Evolutionary conservation across 2,329 filamentous ascomycete species (phyloP), one percentile per base, ranked within the genome.

Genomic region (Niveomyces coronatus): DNA sequence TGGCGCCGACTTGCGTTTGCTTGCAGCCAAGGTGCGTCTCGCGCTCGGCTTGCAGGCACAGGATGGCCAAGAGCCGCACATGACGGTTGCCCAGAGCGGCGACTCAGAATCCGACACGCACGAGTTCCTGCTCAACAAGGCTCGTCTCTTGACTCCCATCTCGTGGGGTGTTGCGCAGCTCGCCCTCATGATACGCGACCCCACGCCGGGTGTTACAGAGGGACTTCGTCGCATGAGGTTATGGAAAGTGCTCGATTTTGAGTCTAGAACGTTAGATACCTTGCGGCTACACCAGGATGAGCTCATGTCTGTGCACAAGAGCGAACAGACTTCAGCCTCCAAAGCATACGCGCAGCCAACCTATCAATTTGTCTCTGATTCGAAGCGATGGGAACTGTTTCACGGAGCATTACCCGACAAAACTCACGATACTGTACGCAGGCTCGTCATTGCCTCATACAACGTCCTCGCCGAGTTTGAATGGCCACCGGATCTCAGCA

Each of bases 21-120:
- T 44, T 33, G 4, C 31, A 50, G 43, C 48, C 5, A 29, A 40
- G 3, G 44, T 71, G 8, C 45, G 65, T n/a, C 39, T 40, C 4
- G 54, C 56, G 2, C 47, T 74, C 13, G 57, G 57, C 1, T 54
- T 56, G 27, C 22, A 41, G 4, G 42, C 42, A 4, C 39, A 46
- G 9, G 44, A 44, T 4, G 35, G 40, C 1, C 70, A 62, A 42
- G 58, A 41, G 7, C 52, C 53, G 5, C 76, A 82, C 51, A 55
- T 82, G 54, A 81, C 74, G 1, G 56, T 82, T 17, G 78, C 71
- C 0, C 76, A 82, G 47, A 73, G 64, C 29, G 62, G 68, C 24
- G 64, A 73, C 17, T 47, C 57, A 9, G 50, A 57, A 4, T 54
- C 61, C 5, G 59, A 63, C 14, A 55, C 64, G n/a, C 67, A 72